A percentile compares a stretch with the other conserved stretches of the same genome.
phyloP scores from a whole-genome alignment of 1,284 basidiomycete genomes.

The Rhodofomes roseus region DNA sequence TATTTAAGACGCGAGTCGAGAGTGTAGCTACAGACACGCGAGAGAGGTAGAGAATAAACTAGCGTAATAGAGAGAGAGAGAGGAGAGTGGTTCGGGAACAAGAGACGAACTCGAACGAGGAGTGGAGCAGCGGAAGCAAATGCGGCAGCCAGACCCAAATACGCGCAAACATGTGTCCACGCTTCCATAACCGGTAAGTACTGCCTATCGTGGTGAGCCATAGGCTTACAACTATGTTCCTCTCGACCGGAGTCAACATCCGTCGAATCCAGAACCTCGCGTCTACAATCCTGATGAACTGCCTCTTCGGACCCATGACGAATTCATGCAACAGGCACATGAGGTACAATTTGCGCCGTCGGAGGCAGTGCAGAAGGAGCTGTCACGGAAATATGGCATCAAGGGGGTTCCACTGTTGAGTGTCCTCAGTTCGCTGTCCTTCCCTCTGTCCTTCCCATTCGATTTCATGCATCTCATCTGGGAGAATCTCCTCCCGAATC shows the following conservation, averaged over 20 bases:
- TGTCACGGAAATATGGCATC: conserved; percentile 35
- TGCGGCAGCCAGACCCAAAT: too few species aligned
- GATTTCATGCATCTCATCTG: conserved; percentile 48
- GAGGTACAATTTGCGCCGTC: conserved; percentile 29
- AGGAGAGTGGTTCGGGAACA: too few species aligned
- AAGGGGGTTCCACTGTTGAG: conserved; percentile 36
- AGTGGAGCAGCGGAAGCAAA: too few species aligned
- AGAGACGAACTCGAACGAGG: too few species aligned
- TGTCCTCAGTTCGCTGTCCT: conserved; percentile 31
- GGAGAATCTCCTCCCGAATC: conserved; percentile 38
- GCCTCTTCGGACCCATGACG: conserved; percentile 33
- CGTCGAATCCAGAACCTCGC: background rate
- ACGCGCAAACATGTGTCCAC: too few species aligned
- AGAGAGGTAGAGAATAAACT: too few species aligned
- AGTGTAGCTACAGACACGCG: too few species aligned
- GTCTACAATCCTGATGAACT: conserved; percentile 34
- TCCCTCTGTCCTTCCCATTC: conserved; percentile 39
- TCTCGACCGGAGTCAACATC: conserved; percentile 14
- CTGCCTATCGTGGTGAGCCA: too few species aligned
- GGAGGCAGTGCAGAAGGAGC: conserved; percentile 16
- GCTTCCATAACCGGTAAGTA: too few species aligned
- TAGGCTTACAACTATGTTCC: conserved; percentile 44
- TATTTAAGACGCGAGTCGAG: too few species aligned
- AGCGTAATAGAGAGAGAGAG: too few species aligned
- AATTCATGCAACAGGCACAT: conserved; percentile 30